Base-by-base conservation (phyloP, 1,284 basidiomycete species). In the Afroboletus lepidellus region DNA sequence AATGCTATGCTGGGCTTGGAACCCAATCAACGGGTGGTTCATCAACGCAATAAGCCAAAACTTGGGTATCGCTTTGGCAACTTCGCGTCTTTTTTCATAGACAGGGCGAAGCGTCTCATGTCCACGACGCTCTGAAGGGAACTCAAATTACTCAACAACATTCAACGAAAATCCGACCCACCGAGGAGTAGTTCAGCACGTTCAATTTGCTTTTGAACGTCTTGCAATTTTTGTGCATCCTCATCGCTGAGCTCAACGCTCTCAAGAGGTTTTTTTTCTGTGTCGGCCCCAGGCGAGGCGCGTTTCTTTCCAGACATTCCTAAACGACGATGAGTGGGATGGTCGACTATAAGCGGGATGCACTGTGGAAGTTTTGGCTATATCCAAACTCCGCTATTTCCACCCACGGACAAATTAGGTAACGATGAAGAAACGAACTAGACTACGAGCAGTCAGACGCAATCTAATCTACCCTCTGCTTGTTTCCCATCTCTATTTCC, bases 31-130 rank as follows among this genome's bases (percentile, higher is more conserved):
- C 41, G 65, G 60, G 69, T 87, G 73, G 73, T 89, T 86, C 79
- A 88, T 79, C 60, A 92, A 73, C 42, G 90, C 85, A 57, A 87
- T 78, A 23, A 85, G 79, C 89, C 89, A 92, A 73, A 91, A 91
- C 64, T 84, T 85, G 49, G 77, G 70, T 65, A 92, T 88, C 24
- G 69, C 69, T 71, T 86, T 86, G 50, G 82, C 68, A 42, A 83
- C 70, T 52, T 74, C 74, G 46, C 88, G 85, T 60, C 89, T 82
- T 70, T 80, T 84, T 63, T 84, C 78, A 61, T 83, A 90, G 32
- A 82, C 78, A 38, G 84, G 79, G 25, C 70, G 63, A 55, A 90
- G 70, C 51, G 77, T 76, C 56, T 76, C 67, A 61, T 84, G 76
- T 34, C 80, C 78, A 58, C 77, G 76, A 53, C 83, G 83, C 65